phyloP scores from a whole-genome alignment of 176 grass and related monocot genomes.

The Eleusine coracana region DNA sequence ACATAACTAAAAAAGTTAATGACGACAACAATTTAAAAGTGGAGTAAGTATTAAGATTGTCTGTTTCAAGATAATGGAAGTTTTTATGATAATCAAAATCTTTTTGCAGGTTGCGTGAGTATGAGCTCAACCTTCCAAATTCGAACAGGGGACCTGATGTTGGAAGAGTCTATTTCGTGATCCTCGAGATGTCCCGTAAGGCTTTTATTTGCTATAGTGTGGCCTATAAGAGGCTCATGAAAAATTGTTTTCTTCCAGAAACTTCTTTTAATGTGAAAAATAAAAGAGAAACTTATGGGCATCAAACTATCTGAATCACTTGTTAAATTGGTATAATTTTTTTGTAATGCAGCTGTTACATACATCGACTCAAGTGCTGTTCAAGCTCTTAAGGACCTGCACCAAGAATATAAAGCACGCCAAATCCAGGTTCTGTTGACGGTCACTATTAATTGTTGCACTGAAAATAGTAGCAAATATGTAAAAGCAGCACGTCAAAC shows the following conservation, averaged over 20 bases:
- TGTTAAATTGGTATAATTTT: constrained; percentile 13
- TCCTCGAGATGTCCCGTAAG: constrained; percentile 98
- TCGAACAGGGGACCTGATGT: constrained; percentile 73
- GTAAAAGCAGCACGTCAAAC: constrained; percentile 15
- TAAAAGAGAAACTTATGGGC: not conserved
- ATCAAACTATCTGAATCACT: constrained; percentile 5
- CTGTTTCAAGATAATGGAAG: constrained; percentile 24
- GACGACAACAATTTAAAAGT: no score
- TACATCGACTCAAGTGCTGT: constrained; percentile 92
- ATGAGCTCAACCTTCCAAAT: constrained; percentile 75
- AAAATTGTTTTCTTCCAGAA: not conserved
- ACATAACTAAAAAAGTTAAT: no score
- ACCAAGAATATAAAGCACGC: constrained; percentile 83
- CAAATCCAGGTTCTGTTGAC: constrained; percentile 66
- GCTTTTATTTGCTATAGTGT: constrained; percentile 22
- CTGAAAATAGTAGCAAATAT: constrained; percentile 11
- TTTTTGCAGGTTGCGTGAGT: constrained; percentile 78
- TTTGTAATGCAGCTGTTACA: constrained; percentile 73
- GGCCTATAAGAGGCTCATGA: not conserved
- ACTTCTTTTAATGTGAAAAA: not conserved
- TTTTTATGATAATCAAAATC: constrained; percentile 15
- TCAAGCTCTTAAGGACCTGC: constrained; percentile 93
- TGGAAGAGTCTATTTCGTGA: constrained; percentile 83
- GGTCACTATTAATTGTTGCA: not conserved
- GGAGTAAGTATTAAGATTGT: not conserved